A percentile compares a stretch with the other conserved stretches of the same genome.
Evolutionary conservation across 2,329 filamentous ascomycete species (phyloP).

Genomic region (Colletotrichum sp.): DNA sequence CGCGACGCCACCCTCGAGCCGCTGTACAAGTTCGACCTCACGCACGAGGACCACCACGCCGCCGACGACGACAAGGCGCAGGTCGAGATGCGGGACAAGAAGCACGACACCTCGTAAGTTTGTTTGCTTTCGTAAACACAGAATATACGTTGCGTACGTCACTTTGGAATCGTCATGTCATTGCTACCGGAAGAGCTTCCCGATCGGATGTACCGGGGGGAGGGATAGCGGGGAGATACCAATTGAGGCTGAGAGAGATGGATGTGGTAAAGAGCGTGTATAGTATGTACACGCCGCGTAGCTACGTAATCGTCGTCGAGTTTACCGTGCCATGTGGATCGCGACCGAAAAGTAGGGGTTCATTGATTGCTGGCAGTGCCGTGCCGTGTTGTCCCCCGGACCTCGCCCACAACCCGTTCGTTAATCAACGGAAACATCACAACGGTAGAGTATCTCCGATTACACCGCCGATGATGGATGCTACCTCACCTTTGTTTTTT

Average conservation of each 20-base stretch:
- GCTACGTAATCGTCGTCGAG: constrained; percentile 7
- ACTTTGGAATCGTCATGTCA: background rate
- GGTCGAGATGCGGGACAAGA: constrained; percentile 41
- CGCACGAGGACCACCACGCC: constrained; percentile 26
- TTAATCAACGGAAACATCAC: background rate
- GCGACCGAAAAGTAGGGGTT: background rate
- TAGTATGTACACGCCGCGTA: background rate
- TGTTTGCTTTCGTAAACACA: background rate
- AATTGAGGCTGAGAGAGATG: background rate
- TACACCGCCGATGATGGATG: background rate
- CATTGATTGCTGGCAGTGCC: background rate
- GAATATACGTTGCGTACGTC: background rate
- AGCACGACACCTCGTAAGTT: background rate
- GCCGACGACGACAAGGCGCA: constrained; percentile 41
- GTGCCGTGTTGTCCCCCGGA: background rate
- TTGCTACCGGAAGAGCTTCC: background rate
- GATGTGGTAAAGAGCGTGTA: background rate
- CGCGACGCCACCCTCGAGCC: constrained; percentile 41
- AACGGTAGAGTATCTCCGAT: background rate
- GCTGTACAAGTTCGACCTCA: constrained; percentile 45
- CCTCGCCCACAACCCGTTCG: background rate
- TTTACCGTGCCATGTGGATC: background rate
- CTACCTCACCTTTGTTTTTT: background rate
- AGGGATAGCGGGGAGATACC: background rate
- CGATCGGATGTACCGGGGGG: background rate